Conservation (phyloP, 2,329 filamentous ascomycete genomes). For the Cladosporium sp. region DNA sequence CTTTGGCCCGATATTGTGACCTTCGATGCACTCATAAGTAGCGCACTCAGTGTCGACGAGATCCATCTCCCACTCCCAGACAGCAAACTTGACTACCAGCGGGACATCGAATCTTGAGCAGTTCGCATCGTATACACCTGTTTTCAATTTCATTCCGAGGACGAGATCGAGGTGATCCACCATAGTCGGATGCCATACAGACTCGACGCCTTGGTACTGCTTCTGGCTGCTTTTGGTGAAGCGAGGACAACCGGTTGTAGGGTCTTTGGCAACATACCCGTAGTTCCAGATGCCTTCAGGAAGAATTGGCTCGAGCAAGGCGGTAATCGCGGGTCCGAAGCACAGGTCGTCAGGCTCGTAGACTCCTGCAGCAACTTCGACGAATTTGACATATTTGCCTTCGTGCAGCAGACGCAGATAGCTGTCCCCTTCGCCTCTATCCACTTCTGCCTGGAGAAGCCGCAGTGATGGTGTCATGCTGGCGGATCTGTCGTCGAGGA, state of each 20-base stretch:
- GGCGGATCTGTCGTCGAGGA: neutral
- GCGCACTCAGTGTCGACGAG: constrained; percentile 35
- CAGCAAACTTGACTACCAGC: constrained; percentile 37
- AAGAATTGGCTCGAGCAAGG: constrained; percentile 34
- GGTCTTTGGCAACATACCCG: constrained; percentile 32
- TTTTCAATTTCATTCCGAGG: constrained; percentile 9
- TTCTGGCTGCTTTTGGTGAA: neutral
- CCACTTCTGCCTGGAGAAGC: constrained; percentile 15
- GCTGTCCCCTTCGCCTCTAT: constrained; percentile 22
- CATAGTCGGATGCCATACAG: constrained; percentile 31
- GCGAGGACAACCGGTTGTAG: constrained; percentile 21
- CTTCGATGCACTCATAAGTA: constrained; percentile 36
- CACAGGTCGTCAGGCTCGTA: constrained; percentile 30
- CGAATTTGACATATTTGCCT: constrained; percentile 37
- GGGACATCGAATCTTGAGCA: neutral
- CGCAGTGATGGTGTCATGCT: neutral
- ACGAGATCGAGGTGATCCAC: constrained; percentile 36
- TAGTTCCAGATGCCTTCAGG: constrained; percentile 40
- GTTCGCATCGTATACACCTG: constrained; percentile 20
- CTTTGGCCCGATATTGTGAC: constrained; percentile 32
- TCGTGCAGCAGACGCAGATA: constrained; percentile 39
- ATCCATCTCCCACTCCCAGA: constrained; percentile 37
- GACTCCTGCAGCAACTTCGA: constrained; percentile 36
- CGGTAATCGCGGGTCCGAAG: constrained; percentile 26
- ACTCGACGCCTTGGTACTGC: neutral